phyloP scores from a whole-genome alignment of 208 protist genomes.

The Leptomonas pyrrhocoris region DNA sequence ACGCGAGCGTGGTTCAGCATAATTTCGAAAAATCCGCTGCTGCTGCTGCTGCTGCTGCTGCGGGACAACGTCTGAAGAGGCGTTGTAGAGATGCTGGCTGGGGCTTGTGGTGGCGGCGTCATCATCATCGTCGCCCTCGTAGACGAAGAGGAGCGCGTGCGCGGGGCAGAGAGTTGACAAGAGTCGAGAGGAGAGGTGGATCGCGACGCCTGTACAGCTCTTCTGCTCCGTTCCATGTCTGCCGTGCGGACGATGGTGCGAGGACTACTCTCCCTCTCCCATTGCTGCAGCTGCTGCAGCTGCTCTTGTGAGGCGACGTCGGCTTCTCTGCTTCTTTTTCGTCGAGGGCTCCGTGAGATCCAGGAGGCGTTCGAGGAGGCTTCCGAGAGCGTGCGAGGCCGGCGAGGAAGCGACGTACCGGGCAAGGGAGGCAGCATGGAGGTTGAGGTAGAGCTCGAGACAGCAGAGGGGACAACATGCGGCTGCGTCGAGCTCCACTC shows the following conservation, averaged over 20 bases:
- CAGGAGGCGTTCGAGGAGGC: background rate
- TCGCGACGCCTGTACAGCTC: too few species aligned
- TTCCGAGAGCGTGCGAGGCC: background rate
- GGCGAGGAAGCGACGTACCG: background rate
- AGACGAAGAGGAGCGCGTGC: too few species aligned
- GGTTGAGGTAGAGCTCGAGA: background rate
- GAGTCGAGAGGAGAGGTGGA: too few species aligned
- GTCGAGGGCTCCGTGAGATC: background rate
- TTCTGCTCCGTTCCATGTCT: too few species aligned
- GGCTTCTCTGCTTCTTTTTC: background rate
- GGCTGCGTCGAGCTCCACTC: conserved; percentile 3
- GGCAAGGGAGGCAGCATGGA: background rate
- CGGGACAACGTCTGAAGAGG: background rate
- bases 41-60: background rate
- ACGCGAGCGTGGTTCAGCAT: conserved; percentile 31
- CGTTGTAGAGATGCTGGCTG: background rate
- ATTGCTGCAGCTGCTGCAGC: conserved; percentile 5
- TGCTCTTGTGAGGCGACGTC: background rate
- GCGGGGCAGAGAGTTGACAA: too few species aligned
- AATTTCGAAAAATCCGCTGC: conserved; percentile 3
- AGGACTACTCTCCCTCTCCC: too few species aligned
- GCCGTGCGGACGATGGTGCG: too few species aligned
- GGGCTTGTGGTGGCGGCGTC: background rate
- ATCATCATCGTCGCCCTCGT: too few species aligned
- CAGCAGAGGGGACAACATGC: background rate